Base-by-base conservation (phyloP, 495 filamentous ascomycete genomes). In the Lepraria neglecta region DNA sequence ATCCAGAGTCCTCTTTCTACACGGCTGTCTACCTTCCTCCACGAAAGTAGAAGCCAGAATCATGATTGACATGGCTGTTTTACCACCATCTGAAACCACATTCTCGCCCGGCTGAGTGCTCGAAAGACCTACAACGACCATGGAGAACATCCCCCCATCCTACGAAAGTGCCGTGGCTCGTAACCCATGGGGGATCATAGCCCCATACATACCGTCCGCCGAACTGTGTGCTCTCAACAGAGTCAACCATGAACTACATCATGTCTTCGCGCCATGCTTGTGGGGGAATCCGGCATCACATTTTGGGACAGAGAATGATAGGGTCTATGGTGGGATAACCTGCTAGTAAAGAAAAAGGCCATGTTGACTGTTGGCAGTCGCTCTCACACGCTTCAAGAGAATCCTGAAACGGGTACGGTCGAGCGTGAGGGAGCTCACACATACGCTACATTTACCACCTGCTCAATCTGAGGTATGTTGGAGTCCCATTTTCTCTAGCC, bases 221-320 rank as follows among this genome's bases (percentile, higher is more conserved):
- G 82, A 87, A 59, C 72, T 87, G 2, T 85, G 82, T 66, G 77
- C 82, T 12, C 79, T 78, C 3, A 79, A 80, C 12, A 68, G 85
- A 40, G 84, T 85, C 21, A 83, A 78, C 67, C 78, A 70, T 51
- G 73, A 74, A 70, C 84, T 84, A 81, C 81, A 86, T 69, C 66
- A 70, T 50, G 72, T 82, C n/a, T 85, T 87, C 57, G 74, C 78
- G 65, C 82, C 83, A 1, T 79, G 79, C 63, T 72, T 88, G 0
- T 88, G 85, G 85, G 84, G 83, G n/a, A 76, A 83, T 66, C 85
- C 85, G 31, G 82, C 80, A 0, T 82, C 83, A 28, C 81, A 84
- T 64, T 87, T 87, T 68, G 82, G 82, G 35, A 78, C 75, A 14
- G 78, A 84, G 19, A 82, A 84, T 67, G 84, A 87, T 67, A 79